Evolutionary conservation across 257 asterid genomes (phyloP).

Genomic region (Thymus quinquecostatus): DNA sequence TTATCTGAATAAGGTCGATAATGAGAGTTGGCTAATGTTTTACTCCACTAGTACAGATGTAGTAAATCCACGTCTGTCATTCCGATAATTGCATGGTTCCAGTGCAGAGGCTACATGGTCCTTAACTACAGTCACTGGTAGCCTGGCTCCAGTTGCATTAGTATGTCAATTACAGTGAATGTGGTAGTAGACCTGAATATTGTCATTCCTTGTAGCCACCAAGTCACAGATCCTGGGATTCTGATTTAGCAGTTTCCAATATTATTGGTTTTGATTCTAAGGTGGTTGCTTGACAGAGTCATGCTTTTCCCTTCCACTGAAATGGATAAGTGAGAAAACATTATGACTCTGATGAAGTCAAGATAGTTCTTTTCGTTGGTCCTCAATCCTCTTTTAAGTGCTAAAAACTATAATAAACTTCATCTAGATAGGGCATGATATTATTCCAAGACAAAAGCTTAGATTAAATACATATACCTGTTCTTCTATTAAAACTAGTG

Average conservation of each 20-base stretch:
- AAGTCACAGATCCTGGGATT: background rate
- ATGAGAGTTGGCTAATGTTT: conserved; percentile 11
- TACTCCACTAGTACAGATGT: conserved; percentile 25
- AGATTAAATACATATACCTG: background rate
- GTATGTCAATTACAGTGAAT: too few relatives aligned
- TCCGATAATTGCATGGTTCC: conserved; percentile 4
- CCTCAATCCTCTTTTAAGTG: background rate
- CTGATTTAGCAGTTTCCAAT: background rate
- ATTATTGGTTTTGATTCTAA: background rate
- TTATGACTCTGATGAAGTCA: conserved; percentile 11
- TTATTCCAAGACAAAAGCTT: conserved; percentile 6
- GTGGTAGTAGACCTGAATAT: background rate
- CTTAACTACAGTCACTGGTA: conserved; percentile 5
- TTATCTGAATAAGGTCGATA: conserved; percentile 20
- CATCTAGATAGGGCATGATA: conserved; percentile 5
- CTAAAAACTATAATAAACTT: conserved; percentile 10
- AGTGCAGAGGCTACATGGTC: background rate
- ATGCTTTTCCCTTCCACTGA: background rate
- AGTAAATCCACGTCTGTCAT: conserved; percentile 19
- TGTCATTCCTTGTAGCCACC: background rate
- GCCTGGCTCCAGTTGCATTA: conserved; percentile 13
- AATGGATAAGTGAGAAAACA: conserved; percentile 5
- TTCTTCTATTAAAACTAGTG: conserved; percentile 5
- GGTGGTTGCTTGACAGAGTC: conserved; percentile 5
- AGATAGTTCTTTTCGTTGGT: background rate